Base-by-base conservation (phyloP, 257 asterid species). In the Primulina eburnea region DNA sequence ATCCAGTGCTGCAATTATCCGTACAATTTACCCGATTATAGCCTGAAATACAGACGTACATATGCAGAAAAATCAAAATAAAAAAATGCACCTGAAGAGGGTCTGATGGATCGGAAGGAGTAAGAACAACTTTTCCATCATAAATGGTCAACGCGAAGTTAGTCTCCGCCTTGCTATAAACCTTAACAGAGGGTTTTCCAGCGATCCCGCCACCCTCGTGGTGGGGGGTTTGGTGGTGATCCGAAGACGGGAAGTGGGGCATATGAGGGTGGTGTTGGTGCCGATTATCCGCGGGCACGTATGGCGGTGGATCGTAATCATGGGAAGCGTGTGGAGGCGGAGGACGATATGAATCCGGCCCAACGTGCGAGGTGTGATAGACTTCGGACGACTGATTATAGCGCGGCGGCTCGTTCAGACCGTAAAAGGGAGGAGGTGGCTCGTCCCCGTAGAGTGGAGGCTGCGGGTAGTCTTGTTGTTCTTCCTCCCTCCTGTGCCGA, bases 41-140 rank as follows among this genome's bases (percentile, higher is more conserved):
- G 20, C 2, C 20, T 17, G 57, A 50, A 17, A 4, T 7, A 16
- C 55, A 50, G 7, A 50, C 3, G 14, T 14, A 50, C 21, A 16
- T 8, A 5, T 5, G 57, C 57, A 50, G 8, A 2, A 28, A 6
- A 10, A 66, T 24, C 29, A 9, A 55, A n/a, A 4, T 6, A 43
- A 11, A 43, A 0, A 32, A 60, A 8, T 64, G 5, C 43, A 89
- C 97, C 81, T 87, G 97, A 62, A 12, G 60, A 59, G 84, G 95
- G 64, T 92, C 98, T 2, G 95, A 81, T 1, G 90, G 85, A 76
- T 92, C 77, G 62, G 84, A 56, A 50, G 76, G 87, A 6, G 92
- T 87, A 5, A 92, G 95, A 59, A 92, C 68, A 37, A 87, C 96
- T 58, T 81, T 79, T 0, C 95, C 97, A 20, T 86, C 83, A n/a